These are phyloP conservation scores for Dillenia suffruticosa DNA, from an alignment of 164 flowering plant genomes.

Conservation along the genomic window DNA sequence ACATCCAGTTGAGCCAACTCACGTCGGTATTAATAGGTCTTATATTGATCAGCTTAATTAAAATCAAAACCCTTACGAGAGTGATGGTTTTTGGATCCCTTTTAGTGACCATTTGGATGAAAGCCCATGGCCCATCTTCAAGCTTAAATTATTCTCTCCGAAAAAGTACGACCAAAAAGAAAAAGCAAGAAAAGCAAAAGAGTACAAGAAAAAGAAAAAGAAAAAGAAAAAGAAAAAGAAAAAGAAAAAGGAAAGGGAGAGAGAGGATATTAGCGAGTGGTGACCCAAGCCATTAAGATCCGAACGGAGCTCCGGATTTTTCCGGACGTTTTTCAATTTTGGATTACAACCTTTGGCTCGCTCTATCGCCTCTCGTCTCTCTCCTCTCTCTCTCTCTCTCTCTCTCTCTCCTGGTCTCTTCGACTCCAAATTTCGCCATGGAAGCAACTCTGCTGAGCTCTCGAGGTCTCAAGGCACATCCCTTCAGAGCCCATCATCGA, in stretches of 20 bases:
- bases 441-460: conserved; percentile 32
- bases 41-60: no score
- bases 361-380: not conserved
- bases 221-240: conserved; percentile 11
- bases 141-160: no score
- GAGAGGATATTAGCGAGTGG: conserved; percentile 1
- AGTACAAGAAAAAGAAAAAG: not conserved
- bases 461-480: conserved; percentile 8
- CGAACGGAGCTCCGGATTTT: not conserved
- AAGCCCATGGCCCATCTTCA: no score
- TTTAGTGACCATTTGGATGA: no score
- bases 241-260: not conserved
- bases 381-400: not conserved
- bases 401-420: not conserved
- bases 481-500: conserved; percentile 3
- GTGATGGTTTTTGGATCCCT: no score
- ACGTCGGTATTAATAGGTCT: no score
- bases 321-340: not conserved
- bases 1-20: no score
- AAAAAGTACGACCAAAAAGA: not conserved
- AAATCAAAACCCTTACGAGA: no score
- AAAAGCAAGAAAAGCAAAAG: not conserved
- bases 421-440: conserved; percentile 24
- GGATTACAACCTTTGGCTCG: not conserved
- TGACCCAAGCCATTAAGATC: no score